Conservation (phyloP, 768 basidiomycete species). For the Mycena polygramma region DNA sequence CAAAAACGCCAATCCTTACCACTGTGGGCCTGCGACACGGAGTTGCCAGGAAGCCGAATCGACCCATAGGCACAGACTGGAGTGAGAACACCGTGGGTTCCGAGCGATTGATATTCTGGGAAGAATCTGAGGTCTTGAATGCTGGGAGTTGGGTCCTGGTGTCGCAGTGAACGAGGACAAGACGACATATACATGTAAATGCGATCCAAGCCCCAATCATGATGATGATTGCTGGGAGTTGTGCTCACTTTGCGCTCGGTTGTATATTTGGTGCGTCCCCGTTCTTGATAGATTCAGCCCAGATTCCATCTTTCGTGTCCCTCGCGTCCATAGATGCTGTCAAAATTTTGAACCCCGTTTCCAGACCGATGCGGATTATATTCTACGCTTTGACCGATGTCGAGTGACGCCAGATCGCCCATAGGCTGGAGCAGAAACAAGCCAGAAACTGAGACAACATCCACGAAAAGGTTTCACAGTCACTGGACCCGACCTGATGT, state of each 20-base stretch:
- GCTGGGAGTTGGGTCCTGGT: not conserved
- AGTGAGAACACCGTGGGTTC: too few relatives aligned
- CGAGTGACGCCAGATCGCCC: not conserved
- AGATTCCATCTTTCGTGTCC: too few relatives aligned
- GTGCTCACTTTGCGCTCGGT: not conserved
- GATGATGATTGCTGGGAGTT: not conserved
- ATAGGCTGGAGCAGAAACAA: not conserved
- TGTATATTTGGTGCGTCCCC: too few relatives aligned
- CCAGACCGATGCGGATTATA: not conserved
- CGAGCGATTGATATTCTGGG: too few relatives aligned
- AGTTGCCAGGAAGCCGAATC: too few relatives aligned
- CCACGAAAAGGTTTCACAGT: not conserved
- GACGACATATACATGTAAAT: not conserved
- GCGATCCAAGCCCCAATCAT: slow-evolving; percentile 1
- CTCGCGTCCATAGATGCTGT: too few relatives aligned
- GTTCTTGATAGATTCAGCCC: too few relatives aligned
- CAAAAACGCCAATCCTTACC: too few relatives aligned
- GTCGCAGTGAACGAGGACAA: not conserved
- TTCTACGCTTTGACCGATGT: not conserved
- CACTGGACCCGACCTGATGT: not conserved
- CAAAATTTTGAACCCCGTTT: not conserved
- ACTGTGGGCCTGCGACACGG: too few relatives aligned
- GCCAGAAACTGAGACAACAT: not conserved
- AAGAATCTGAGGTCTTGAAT: too few relatives aligned
- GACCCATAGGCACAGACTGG: too few relatives aligned